Base-by-base conservation (phyloP, 805 yeast species). In the Ascoidea rubescens region DNA sequence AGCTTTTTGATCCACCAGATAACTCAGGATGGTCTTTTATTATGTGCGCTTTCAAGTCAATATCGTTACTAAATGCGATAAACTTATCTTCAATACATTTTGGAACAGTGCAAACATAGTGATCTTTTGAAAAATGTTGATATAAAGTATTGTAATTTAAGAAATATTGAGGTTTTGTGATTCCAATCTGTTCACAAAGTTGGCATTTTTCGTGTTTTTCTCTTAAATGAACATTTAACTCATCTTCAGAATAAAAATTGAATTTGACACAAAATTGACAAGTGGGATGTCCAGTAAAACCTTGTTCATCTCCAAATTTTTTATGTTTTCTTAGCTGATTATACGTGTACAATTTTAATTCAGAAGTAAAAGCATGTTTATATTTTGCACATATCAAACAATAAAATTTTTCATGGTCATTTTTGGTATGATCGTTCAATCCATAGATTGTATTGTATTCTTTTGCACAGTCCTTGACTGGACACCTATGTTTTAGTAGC, bases 31-130 rank as follows among this genome's bases (percentile, higher is more conserved):
- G 99, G 59, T 84, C 91, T 57, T 80, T 78, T 48, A 88, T 67
- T 80, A 88, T 82, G 66, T 93, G 99, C 1, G 95, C 90, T 52
- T 85, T 83, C 51, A 93, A 71, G 58, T 89, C 97, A 52, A 89
- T 66, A 51, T 86, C 93, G 56, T 88, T 91, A 28, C 82, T 77
- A 63, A 93, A 93, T 1, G 91, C 99, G 28, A 93, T 93, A 67
- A 93, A 91, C 63, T 87, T 86, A 65, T 85, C 81, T 52, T 90
- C 98, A 49, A 90, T 66, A 67, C 99, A 93, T 10, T 75, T 61
- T 49, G 78, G 86, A 17, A 85, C 84, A 37, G 75, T 72, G 68
- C 99, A 93, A 14, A 80, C 79, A 65, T 71, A 87, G 66, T 93
- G 99, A 46, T 74, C 79, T 4, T 62, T 64, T 58, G 70, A 72